Evolutionary conservation across 2,329 filamentous ascomycete species (phyloP), one percentile per base, ranked within the genome.

Genomic region (Xylaria digitata): DNA sequence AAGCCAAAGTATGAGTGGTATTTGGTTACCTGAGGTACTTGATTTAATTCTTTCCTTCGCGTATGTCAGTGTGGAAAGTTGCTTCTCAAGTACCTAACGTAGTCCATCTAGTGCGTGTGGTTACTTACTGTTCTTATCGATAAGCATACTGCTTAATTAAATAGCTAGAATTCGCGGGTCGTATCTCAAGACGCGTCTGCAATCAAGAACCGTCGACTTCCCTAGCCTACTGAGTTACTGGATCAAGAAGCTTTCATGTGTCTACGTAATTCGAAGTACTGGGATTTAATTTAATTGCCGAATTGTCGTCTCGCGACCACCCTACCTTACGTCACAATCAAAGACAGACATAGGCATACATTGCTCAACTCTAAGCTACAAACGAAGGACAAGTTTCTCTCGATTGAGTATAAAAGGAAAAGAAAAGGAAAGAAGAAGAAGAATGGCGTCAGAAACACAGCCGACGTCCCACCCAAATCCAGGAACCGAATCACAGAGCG

Each of bases 91-190:
- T 37, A 37, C 34, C 4, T 37, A 34, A 34, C 6, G 9, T 40
- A 15, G 11, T 26, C 26, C 5, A 26, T 26, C 26, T 26, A 26
- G 11, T 40, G 13, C 13, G 13, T 40, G 11, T 8, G 8, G 34
- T 13, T 15, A 15, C 11, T 5, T 62, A 11, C 42, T 57, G 59
- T 54, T 55, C 70, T 69, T 75, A 74, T 75, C 73, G 73, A 75
- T 75, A 75, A 74, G 68, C 60, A 8, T 6, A n/a, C 26, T 26
- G 26, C 26, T 26, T 26, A 26, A 26, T 26, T 26, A 62, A 46
- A 56, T 37, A 65, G 65, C 53, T 61, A 21, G 55, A 62, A 72
- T 63, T 68, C 71, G 71, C 70, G 72, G 67, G 65, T 71, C 53
- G 63, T 63, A 64, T 63, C 40, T 60, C 21, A 48, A 65, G 70